Evolutionary conservation across 1,284 basidiomycete genomes (phyloP).

Genomic region (Megacollybia platyphylla): DNA sequence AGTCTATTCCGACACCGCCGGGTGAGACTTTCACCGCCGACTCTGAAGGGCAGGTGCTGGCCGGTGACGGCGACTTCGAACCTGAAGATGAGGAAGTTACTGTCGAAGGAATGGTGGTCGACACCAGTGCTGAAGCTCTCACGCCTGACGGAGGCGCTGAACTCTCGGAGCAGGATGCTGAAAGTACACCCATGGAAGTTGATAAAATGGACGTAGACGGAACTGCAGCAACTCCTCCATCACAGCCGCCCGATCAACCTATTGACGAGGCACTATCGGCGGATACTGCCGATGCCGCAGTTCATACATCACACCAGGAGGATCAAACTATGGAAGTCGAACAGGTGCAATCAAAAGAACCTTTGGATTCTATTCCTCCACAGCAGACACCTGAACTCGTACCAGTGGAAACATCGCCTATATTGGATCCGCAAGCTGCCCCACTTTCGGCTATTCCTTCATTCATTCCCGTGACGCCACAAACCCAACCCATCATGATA

Average conservation of each 20-base stretch:
- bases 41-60: constrained; percentile 6
- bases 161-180: not conserved
- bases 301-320: not conserved
- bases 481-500: constrained; percentile 6
- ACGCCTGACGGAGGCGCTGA: not conserved
- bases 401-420: not conserved
- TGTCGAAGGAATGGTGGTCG: not conserved
- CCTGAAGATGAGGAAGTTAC: not conserved
- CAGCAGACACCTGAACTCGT: not conserved
- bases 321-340: not conserved
- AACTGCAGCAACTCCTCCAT: not conserved
- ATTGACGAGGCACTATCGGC: not conserved
- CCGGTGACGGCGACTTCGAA: constrained; percentile 8
- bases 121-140: not conserved
- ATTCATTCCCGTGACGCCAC: not conserved
- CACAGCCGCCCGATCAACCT: not conserved
- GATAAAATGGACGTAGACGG: not conserved
- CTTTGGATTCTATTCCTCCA: not conserved
- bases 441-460: not conserved
- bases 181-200: not conserved
- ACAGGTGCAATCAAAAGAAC: not conserved
- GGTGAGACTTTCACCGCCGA: constrained; percentile 10
- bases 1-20: constrained; percentile 6
- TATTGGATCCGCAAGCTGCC: not conserved
- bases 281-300: not conserved